Percentiles rank a stretch among this genome's conserved stretches.
These are phyloP conservation scores for Gilbertella persicaria DNA, from an alignment of 371 early-diverging fungal genomes.

Conservation along the genomic window DNA sequence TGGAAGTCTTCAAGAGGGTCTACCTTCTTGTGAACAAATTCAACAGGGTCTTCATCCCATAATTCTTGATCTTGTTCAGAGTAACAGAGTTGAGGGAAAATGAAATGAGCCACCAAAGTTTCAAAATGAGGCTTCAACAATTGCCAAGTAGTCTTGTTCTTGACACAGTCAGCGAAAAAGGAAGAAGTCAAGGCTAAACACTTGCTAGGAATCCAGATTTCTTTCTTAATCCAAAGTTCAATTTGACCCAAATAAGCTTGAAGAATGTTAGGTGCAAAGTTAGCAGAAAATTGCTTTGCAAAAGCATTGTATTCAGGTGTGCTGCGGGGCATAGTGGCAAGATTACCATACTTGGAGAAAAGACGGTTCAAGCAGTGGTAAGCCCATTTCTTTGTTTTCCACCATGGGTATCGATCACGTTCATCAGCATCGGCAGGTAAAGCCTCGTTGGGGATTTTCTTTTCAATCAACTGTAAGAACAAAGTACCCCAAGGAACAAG, in stretches of 20 bases:
- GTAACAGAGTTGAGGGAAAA: constrained; percentile 90
- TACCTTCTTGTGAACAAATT: constrained; percentile 86
- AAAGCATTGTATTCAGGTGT: constrained; percentile 70
- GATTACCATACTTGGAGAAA: constrained; percentile 79
- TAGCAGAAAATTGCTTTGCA: constrained; percentile 73
- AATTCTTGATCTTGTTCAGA: constrained; percentile 77
- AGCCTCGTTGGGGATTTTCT: constrained; percentile 55
- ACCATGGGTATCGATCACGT: constrained; percentile 79
- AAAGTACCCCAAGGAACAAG: constrained; percentile 88
- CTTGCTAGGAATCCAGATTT: constrained; percentile 65
- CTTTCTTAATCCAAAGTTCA: constrained; percentile 66
- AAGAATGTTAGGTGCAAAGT: constrained; percentile 90
- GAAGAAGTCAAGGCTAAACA: constrained; percentile 55
- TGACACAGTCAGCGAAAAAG: constrained; percentile 71
- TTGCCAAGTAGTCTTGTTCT: constrained; percentile 86
- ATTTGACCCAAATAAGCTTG: constrained; percentile 78
- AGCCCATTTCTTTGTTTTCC: constrained; percentile 96
- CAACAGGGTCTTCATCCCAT: constrained; percentile 90
- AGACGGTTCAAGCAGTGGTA: constrained; percentile 82
- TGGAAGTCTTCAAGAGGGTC: constrained; percentile 83
- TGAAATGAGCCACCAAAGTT: constrained; percentile 76
- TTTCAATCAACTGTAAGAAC: constrained; percentile 78
- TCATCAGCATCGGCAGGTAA: constrained; percentile 68
- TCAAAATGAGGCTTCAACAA: constrained; percentile 80
- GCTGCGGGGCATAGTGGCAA: constrained; percentile 57